Base-by-base conservation (phyloP, 2,329 filamentous ascomycete species). In the Phyllosticta citrichinensis region DNA sequence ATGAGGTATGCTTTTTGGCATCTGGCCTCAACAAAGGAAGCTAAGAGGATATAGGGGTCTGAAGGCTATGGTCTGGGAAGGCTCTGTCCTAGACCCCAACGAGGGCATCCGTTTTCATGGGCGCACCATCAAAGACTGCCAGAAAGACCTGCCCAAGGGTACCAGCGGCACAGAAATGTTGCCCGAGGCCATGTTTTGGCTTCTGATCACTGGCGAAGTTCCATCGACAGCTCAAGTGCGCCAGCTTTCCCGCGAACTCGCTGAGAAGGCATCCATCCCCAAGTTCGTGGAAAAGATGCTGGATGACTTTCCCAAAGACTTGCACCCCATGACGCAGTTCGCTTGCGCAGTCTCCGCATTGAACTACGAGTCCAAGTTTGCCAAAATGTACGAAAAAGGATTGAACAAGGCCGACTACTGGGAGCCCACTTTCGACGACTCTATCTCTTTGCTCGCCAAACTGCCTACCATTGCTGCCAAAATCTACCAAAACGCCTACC, bases 131-230 rank as follows among this genome's bases (percentile, higher is more conserved):
- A 96, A 96, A 79, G 93, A 99, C 73, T 99, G 94, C 80, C 94
- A 97, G 74, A 84, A 87, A 67, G 87, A 91, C 75, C 85, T 97
- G 17, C 92, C 94, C 73, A 97, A 97, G 81, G 94, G 93, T 67
- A 91, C 83, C 63, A 85, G 88, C 2, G 91, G 93, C 69, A 95
- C 91, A 5, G 93, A 97, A 79, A 99, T 97, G 94, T 84, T 97
- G 12, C 94, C 94, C 55, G 94, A 99, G 77, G 87, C 93, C 75
- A 99, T 99, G 94, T 99, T 99, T 83, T 99, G 94, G 94, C 85
- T 97, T 52, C 85, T 99, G 57, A 81, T 99, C 68, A 99, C 94
- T 10, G 94, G 94, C 63, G 83, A 95, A 76, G 89, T 97, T 22
- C 94, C 94, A 24, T 89, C 88, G 1, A 87, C 86, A 22, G 79